Conservation (phyloP, 176 grass and related monocot genomes). For the Triticum monococcum region DNA sequence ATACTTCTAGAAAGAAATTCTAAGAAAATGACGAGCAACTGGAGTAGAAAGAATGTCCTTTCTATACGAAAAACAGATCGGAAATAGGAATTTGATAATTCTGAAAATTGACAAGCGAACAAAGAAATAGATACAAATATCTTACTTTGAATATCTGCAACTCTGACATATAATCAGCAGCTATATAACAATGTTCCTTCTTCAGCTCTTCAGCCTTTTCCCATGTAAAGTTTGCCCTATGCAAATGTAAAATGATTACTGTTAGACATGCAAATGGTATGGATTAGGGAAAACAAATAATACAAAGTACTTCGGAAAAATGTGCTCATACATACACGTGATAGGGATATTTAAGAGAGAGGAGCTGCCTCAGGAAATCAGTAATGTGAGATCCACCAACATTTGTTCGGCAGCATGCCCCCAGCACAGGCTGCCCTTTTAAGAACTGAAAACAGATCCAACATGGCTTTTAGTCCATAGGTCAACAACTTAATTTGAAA, state of each 20-base stretch:
- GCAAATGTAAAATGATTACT: conserved; percentile 26
- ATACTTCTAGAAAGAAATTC: conserved; percentile 10
- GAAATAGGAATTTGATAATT: conserved; percentile 7
- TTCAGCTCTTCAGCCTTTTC: conserved; percentile 95
- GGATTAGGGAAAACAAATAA: conserved; percentile 23
- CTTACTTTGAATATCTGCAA: conserved; percentile 83
- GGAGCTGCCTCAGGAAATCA: conserved; percentile 95
- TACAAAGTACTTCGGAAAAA: conserved; percentile 29
- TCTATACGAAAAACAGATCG: conserved; percentile 13
- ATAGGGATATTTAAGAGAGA: conserved; percentile 93
- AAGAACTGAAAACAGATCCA: conserved; percentile 66
- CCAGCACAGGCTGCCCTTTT: conserved; percentile 80
- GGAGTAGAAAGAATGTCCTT: not conserved
- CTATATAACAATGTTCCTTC: conserved; percentile 92
- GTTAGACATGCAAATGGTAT: conserved; percentile 16
- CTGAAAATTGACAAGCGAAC: conserved; percentile 15
- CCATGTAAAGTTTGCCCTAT: conserved; percentile 90
- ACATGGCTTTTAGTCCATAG: conserved; percentile 10
- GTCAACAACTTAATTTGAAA: conserved; percentile 17
- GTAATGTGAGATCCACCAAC: conserved; percentile 90
- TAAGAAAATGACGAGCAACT: not conserved
- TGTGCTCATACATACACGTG: conserved; percentile 61
- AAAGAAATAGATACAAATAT: not conserved
- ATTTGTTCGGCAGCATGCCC: conserved; percentile 84
- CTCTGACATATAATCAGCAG: conserved; percentile 72